phyloP scores from a whole-genome alignment of 208 protist genomes.

The Acanthamoeba sp. region DNA sequence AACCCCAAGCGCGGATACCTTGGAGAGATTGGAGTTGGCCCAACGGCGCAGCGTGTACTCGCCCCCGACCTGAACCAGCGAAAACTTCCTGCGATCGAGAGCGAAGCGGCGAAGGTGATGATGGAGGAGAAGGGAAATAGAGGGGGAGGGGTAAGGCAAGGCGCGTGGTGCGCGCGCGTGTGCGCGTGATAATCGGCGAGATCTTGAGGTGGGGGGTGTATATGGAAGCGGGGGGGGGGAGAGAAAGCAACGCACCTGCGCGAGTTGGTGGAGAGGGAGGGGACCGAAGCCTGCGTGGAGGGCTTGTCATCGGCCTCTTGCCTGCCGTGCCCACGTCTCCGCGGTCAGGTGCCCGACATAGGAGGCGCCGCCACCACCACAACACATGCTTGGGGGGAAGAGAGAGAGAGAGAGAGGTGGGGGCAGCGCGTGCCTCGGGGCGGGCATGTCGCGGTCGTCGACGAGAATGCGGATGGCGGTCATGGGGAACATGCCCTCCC shows the following conservation, averaged over 20 bases:
- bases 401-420: not conserved
- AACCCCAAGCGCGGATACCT: not conserved
- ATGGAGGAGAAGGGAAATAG: not conserved
- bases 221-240: too few relatives aligned
- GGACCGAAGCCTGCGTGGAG: too few relatives aligned
- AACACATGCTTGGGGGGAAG: not conserved
- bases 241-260: too few relatives aligned
- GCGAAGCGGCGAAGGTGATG: not conserved
- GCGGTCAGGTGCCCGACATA: not conserved
- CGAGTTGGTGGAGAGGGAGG: too few relatives aligned
- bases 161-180: too few relatives aligned
- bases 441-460: not conserved
- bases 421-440: not conserved
- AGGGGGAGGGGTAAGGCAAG: not conserved
- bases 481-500: not conserved
- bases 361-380: too few relatives aligned
- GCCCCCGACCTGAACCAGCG: not conserved
- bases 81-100: not conserved
- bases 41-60: not conserved
- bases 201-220: too few relatives aligned
- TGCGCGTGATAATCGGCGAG: too few relatives aligned
- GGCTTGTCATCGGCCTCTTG: too few relatives aligned
- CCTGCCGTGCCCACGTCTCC: too few relatives aligned
- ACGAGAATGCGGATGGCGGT: not conserved
- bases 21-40: not conserved